phyloP scores from a whole-genome alignment of 2,329 filamentous ascomycete species.

The Phaeosphaeria sp. region DNA sequence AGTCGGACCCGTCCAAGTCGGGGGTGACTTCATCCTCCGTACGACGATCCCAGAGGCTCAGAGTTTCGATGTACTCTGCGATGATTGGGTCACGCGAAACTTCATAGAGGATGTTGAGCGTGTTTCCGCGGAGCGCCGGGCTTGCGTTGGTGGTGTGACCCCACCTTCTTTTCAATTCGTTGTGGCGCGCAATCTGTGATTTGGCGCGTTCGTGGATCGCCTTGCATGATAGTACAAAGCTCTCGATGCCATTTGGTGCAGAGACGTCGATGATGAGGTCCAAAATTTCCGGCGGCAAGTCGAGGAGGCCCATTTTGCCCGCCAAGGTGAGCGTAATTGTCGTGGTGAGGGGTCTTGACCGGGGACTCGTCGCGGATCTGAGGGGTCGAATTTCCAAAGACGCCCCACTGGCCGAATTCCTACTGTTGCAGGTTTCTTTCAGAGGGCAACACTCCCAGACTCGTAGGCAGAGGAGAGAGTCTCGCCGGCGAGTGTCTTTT shows the following conservation, averaged over 20 bases:
- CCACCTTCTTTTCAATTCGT: constrained; percentile 35
- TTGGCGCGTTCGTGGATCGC: constrained; percentile 32
- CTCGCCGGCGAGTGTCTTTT: too few species aligned
- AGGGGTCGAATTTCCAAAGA: too few species aligned
- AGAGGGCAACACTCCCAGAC: too few species aligned
- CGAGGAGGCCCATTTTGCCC: constrained; percentile 37
- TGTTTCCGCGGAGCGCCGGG: constrained; percentile 21
- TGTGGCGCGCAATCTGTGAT: constrained; percentile 37
- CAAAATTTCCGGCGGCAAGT: constrained; percentile 42
- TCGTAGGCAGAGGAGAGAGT: too few species aligned
- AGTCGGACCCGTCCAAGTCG: constrained; percentile 10
- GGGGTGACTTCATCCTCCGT: constrained; percentile 5
- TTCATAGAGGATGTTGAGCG: constrained; percentile 31
- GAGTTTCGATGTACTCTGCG: constrained; percentile 37
- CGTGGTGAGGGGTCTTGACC: background rate
- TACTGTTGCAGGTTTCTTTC: background rate
- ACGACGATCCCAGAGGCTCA: constrained; percentile 37
- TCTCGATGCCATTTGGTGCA: constrained; percentile 35
- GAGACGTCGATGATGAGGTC: constrained; percentile 39
- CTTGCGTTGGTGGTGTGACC: constrained; percentile 23
- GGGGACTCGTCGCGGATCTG: background rate
- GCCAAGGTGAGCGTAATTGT: background rate
- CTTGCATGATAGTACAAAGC: constrained; percentile 40
- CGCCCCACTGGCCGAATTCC: too few species aligned
- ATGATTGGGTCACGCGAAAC: constrained; percentile 36